Evolutionary conservation across 2,329 filamentous ascomycete species (phyloP).

Genomic region (Talaromyces piceae): DNA sequence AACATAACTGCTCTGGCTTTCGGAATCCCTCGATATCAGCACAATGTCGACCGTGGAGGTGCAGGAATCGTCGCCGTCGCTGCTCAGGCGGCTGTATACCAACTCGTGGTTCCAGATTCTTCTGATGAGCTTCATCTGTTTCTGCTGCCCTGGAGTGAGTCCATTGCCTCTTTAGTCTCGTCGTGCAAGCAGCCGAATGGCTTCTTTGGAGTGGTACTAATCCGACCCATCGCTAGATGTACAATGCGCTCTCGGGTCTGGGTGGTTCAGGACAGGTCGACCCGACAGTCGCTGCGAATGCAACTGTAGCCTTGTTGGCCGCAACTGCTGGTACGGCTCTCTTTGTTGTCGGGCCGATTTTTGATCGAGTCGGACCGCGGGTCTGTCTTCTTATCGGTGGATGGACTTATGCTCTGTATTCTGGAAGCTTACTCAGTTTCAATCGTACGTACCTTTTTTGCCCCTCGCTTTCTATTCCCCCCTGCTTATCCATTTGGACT

Average conservation of each 20-base stretch:
- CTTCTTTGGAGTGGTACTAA: background rate
- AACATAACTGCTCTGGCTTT: no score
- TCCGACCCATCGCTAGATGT: no score
- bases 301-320: constrained; percentile 30
- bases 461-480: no score
- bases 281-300: constrained; percentile 30
- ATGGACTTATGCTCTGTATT: constrained; percentile 33
- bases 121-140: constrained; percentile 44
- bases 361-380: constrained; percentile 26
- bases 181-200: background rate
- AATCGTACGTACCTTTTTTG: constrained; percentile 19
- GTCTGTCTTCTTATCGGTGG: constrained; percentile 31
- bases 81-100: no score
- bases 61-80: no score
- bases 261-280: constrained; percentile 34
- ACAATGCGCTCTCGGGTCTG: constrained; percentile 31
- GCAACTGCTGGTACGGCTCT: constrained; percentile 29
- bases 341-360: constrained; percentile 30
- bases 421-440: constrained; percentile 26
- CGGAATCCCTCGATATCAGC: no score
- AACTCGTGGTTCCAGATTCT: constrained; percentile 46
- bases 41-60: no score
- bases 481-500: no score
- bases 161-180: background rate
- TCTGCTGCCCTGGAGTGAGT: constrained; percentile 41